Base-by-base conservation (phyloP, 805 yeast genomes). In the Metschnikowia amazonensis region DNA sequence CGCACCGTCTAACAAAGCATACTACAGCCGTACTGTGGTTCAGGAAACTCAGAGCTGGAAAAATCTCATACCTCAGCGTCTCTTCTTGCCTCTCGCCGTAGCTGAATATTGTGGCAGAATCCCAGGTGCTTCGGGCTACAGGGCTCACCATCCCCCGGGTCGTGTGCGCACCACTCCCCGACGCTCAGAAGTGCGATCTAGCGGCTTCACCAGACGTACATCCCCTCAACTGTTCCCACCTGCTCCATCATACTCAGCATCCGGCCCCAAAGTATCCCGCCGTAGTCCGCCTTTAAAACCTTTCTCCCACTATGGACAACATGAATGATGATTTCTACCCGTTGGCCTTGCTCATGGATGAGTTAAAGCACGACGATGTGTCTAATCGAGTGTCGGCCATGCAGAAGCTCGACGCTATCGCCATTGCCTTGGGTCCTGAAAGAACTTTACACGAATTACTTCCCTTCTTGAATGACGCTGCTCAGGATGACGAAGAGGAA, bases 401-500 rank as follows among this genome's bases (percentile, higher is more conserved):
- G 95, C 86, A 86, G 59, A 82, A 94, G 55, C 74, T 95, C 54
- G 95, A 90, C 56, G 92, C 97, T 28, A 92, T 94, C 60, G 96
- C 98, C 28, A 74, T 89, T 43, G 99, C 98, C 2, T 71, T 94
- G 47, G 99, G 99, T 7, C 90, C 94, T 5, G 96, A 89, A 63
- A 79, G 98, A 60, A 86, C 98, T 9, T 76, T 96, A 48, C 77
- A 77, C 38, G 99, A 94, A 64, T 76, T 94, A 60, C 74, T 94
- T 44, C 97, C 98, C 30, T 94, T 92, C 60, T 75, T 94, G 50
- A 88, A 84, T 55, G 90, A 85, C 50, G 94, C 85, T 21, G 89
- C 90, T 8, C 94, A 87, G 54, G 99, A 94, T 58, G 99, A 95
- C 64, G 99, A 94, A 68, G 99, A 94, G 66, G 99, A 94, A 68